These are phyloP conservation scores for Phyllosticta citribraziliensis DNA, from an alignment of 2,329 filamentous ascomycete species.

Conservation along the genomic window DNA sequence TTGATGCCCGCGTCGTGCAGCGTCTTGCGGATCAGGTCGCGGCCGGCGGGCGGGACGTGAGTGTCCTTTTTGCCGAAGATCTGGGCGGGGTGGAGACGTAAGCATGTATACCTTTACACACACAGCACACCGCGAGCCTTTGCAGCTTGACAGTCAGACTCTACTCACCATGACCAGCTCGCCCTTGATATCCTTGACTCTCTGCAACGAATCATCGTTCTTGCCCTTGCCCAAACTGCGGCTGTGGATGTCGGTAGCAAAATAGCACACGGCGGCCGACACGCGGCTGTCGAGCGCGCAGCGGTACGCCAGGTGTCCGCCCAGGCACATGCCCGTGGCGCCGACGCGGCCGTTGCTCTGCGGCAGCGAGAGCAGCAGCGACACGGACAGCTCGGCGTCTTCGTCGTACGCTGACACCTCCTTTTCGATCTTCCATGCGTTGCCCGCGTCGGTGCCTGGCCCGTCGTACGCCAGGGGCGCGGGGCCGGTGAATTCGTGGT, in stretches of 20 bases:
- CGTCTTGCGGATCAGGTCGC: conserved; percentile 74
- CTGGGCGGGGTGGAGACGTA: conserved; percentile 19
- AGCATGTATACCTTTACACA: neutral
- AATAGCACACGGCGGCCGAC: conserved; percentile 72
- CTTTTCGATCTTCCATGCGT: conserved; percentile 78
- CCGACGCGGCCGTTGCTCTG: conserved; percentile 67
- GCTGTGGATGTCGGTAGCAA: conserved; percentile 83
- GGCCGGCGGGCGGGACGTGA: conserved; percentile 73
- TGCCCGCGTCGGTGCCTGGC: conserved; percentile 78
- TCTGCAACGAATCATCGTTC: conserved; percentile 51
- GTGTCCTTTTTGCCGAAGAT: conserved; percentile 90
- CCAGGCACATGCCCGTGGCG: conserved; percentile 83
- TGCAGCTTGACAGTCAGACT: neutral
- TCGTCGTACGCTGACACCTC: conserved; percentile 76
- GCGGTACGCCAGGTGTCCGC: conserved; percentile 73
- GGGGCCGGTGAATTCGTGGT: conserved; percentile 85
- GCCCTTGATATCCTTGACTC: conserved; percentile 59
- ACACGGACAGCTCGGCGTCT: conserved; percentile 37
- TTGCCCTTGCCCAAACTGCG: conserved; percentile 62
- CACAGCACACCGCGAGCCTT: neutral
- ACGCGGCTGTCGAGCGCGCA: conserved; percentile 68
- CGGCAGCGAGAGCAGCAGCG: conserved; percentile 29
- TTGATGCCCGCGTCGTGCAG: conserved; percentile 64
- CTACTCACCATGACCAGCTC: conserved; percentile 61
- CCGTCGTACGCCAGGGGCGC: conserved; percentile 78